Conservation (phyloP, 1,284 basidiomycete species). For the Cryptococcus sp. region DNA sequence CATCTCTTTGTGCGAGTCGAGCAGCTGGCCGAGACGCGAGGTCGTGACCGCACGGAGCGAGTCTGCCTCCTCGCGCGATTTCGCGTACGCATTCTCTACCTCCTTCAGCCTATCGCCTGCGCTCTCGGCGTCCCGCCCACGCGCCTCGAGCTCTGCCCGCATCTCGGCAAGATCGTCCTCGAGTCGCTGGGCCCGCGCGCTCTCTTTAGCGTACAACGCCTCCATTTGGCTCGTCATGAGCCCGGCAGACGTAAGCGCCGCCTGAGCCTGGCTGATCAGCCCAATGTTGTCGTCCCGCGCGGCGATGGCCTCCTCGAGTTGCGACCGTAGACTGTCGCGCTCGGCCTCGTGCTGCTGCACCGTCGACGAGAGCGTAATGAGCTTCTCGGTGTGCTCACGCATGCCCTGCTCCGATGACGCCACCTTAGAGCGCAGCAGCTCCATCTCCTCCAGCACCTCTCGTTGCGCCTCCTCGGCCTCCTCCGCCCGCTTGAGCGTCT, state of each 20-base stretch:
- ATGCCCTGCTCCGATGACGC: conserved; percentile 63
- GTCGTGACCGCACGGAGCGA: conserved; percentile 77
- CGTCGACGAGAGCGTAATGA: conserved; percentile 70
- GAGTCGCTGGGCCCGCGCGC: conserved; percentile 63
- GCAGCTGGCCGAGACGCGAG: conserved; percentile 73
- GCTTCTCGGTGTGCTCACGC: conserved; percentile 73
- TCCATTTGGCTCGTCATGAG: conserved; percentile 69
- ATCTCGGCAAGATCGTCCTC: conserved; percentile 73
- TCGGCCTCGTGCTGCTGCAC: conserved; percentile 79
- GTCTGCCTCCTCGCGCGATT: conserved; percentile 85
- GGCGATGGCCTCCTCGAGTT: conserved; percentile 66
- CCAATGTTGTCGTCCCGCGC: conserved; percentile 78
- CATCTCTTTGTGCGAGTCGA: conserved; percentile 76
- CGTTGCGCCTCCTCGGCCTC: conserved; percentile 75
- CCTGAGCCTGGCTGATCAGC: conserved; percentile 78
- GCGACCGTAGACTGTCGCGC: conserved; percentile 60
- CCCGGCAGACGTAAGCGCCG: conserved; percentile 71
- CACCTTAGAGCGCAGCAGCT: conserved; percentile 67
- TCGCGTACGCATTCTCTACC: conserved; percentile 79
- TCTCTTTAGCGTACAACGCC: conserved; percentile 64
- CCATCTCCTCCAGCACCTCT: conserved; percentile 64
- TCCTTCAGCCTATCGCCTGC: conserved; percentile 64
- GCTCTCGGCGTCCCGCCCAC: conserved; percentile 68
- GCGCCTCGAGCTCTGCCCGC: conserved; percentile 70
- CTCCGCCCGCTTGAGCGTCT: conserved; percentile 77